Percentiles rank a stretch among this genome's conserved stretches.
phyloP scores from a whole-genome alignment of 257 asterid species.

The Nicotiana knightiana region DNA sequence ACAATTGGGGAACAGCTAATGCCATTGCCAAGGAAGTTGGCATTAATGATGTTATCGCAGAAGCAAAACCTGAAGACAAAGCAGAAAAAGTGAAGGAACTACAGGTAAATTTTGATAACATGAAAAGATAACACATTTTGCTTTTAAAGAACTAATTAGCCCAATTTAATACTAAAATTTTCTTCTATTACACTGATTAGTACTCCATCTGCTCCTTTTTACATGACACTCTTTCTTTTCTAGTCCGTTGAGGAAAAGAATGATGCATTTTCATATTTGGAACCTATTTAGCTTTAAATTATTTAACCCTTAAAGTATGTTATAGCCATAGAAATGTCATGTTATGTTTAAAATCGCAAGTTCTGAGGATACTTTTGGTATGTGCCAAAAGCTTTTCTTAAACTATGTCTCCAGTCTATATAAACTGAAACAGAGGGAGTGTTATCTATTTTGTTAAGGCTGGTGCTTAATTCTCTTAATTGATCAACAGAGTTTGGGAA shows the following conservation, averaged over 20 bases:
- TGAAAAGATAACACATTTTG: neutral
- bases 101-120: constrained; percentile 11
- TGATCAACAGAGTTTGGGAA: constrained; percentile 13
- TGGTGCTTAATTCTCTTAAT: neutral
- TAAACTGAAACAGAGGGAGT: neutral
- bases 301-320: neutral
- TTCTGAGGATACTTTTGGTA: neutral
- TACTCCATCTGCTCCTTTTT: no score
- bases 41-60: constrained; percentile 7
- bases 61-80: constrained; percentile 21
- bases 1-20: constrained; percentile 29
- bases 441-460: neutral
- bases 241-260: neutral
- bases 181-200: no score
- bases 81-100: constrained; percentile 14
- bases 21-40: constrained; percentile 22
- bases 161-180: no score
- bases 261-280: neutral
- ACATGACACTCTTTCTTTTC: no score
- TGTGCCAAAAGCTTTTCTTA: neutral
- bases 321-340: neutral
- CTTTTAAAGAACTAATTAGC: neutral
- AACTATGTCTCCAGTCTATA: neutral
- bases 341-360: neutral
- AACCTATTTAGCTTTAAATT: neutral